Conservation (phyloP, 768 basidiomycete species). For the Phylloporus sp. region DNA sequence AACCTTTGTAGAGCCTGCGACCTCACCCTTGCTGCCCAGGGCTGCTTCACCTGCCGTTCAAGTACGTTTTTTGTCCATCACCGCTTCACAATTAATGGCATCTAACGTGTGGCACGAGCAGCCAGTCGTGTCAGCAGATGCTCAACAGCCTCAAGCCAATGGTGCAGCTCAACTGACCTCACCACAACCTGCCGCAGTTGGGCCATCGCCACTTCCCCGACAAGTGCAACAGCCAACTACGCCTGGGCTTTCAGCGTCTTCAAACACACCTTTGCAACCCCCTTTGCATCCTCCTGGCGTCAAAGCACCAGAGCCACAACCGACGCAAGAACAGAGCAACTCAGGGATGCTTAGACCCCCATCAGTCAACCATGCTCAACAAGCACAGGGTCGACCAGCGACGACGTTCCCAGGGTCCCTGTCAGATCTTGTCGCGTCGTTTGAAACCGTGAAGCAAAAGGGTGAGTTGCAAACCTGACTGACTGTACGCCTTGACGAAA, state of each 20-base stretch:
- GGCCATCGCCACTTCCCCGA: constrained; percentile 48
- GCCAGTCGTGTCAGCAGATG: constrained; percentile 37
- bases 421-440: constrained; percentile 90
- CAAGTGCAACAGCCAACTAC: constrained; percentile 42
- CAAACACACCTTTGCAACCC: constrained; percentile 24
- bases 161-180: constrained; percentile 27
- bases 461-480: constrained; percentile 45
- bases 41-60: constrained; percentile 40
- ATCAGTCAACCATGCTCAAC: constrained; percentile 47
- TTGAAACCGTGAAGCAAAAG: constrained; percentile 96
- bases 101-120: constrained; percentile 25
- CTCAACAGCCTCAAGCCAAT: constrained; percentile 37
- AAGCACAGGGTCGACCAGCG: constrained; percentile 37
- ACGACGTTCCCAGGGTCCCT: constrained; percentile 74
- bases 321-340: constrained; percentile 31
- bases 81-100: constrained; percentile 12
- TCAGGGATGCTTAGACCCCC: constrained; percentile 50
- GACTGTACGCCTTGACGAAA: background rate
- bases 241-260: constrained; percentile 16
- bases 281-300: constrained; percentile 71
- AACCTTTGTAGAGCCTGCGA: constrained; percentile 37
- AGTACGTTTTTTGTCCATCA: constrained; percentile 32
- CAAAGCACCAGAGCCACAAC: constrained; percentile 48
- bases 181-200: constrained; percentile 34
- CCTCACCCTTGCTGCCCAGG: constrained; percentile 42